phyloP scores from a whole-genome alignment of 2,329 filamentous ascomycete genomes.

The Alternaria sp. region DNA sequence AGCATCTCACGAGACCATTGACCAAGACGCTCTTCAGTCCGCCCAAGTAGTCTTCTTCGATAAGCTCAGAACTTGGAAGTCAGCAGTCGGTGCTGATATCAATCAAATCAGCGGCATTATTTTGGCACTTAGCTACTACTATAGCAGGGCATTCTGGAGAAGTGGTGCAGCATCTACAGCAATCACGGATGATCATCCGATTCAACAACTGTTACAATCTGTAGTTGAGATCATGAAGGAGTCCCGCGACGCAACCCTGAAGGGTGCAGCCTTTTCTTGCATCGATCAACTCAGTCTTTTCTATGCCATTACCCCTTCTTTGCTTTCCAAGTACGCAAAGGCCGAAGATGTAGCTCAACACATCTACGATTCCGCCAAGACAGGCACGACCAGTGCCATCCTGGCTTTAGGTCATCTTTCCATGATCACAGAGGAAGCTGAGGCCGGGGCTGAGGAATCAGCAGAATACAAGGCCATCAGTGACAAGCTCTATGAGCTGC shows the following conservation, averaged over 20 bases:
- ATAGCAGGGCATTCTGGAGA: slow-evolving; percentile 67
- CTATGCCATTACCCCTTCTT: slow-evolving; percentile 59
- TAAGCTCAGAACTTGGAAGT: slow-evolving; percentile 62
- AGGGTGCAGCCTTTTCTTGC: slow-evolving; percentile 65
- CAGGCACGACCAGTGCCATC: slow-evolving; percentile 83
- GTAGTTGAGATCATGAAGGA: slow-evolving; percentile 63
- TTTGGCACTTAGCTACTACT: slow-evolving; percentile 65
- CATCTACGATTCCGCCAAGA: slow-evolving; percentile 74
- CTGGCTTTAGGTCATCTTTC: slow-evolving; percentile 80
- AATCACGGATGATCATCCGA: slow-evolving; percentile 44
- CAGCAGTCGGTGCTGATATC: slow-evolving; percentile 66
- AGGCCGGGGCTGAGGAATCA: slow-evolving; percentile 45
- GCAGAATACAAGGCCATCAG: slow-evolving; percentile 64
- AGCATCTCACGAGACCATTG: slow-evolving; percentile 66
- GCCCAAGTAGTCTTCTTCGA: slow-evolving; percentile 59
- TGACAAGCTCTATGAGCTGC: slow-evolving; percentile 74
- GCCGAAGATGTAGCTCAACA: slow-evolving; percentile 65
- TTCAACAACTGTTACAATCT: slow-evolving; percentile 55
- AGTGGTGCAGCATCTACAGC: slow-evolving; percentile 22
- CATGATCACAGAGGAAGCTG: slow-evolving; percentile 62
- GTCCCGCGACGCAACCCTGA: slow-evolving; percentile 64
- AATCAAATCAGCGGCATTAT: slow-evolving; percentile 69
- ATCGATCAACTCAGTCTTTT: slow-evolving; percentile 70
- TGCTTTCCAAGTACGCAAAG: slow-evolving; percentile 45
- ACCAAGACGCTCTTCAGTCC: slow-evolving; percentile 54